A percentile compares a stretch with the other conserved stretches of the same genome.
Conservation (phyloP, 192 early-diverging fungal species). For the Mortierella alpina region DNA sequence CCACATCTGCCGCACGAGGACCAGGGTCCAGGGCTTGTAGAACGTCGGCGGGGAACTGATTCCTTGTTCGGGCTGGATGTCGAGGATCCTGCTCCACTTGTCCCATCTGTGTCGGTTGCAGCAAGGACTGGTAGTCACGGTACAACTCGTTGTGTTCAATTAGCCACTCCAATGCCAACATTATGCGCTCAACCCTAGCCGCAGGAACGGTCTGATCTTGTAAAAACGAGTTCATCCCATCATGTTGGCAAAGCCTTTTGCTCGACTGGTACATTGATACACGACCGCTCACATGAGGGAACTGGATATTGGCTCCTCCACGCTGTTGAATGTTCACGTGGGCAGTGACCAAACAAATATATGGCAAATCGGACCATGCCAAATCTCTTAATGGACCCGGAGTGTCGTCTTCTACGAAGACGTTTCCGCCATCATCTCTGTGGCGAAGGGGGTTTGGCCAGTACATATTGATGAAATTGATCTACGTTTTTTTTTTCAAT, state of each 20-base stretch:
- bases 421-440: too few species aligned
- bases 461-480: too few species aligned
- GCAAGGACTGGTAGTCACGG: neutral
- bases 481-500: too few species aligned
- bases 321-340: too few species aligned
- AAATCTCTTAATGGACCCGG: too few species aligned
- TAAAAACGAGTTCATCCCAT: neutral
- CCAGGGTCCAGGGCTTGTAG: neutral
- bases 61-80: too few species aligned
- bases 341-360: too few species aligned
- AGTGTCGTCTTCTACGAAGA: too few species aligned
- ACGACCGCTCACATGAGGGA: slow-evolving; percentile 1
- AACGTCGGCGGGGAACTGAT: neutral
- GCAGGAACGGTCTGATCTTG: neutral
- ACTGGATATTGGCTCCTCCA: too few species aligned
- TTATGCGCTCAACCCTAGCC: neutral
- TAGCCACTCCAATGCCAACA: neutral
- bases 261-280: neutral
- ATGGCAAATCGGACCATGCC: too few species aligned
- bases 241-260: neutral
- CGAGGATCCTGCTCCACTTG: neutral
- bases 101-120: neutral
- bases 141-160: neutral
- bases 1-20: neutral
- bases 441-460: too few species aligned